Percentiles rank a stretch among this genome's conserved stretches.
phyloP scores from a whole-genome alignment of 352 stramenopile species.

The Phytophthora meadii region DNA sequence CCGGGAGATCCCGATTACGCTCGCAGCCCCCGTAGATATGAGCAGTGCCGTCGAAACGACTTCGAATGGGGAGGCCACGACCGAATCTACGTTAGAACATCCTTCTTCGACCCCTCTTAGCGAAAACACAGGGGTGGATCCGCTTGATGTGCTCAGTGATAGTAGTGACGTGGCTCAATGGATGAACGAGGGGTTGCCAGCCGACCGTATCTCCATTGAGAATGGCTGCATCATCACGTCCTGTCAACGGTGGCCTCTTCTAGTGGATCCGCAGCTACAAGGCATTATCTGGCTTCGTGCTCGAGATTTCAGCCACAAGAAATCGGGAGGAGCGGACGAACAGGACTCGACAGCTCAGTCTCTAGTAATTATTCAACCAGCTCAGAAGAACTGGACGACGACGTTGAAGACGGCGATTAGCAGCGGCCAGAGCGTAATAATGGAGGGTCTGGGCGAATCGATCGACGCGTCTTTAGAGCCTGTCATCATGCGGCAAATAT shows the following conservation, averaged over 20 bases:
- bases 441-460: constrained; percentile 90
- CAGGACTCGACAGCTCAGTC: constrained; percentile 19
- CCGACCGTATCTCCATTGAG: constrained; percentile 92
- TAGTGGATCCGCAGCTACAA: constrained; percentile 93
- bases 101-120: constrained; percentile 3
- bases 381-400: constrained; percentile 82
- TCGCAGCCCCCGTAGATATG: constrained; percentile 33
- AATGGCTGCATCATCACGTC: constrained; percentile 93
- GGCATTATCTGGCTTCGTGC: constrained; percentile 88
- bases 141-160: constrained; percentile 87
- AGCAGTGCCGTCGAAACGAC: background rate
- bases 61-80: background rate
- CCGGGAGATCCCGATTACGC: constrained; percentile 85
- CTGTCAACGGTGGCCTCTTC: constrained; percentile 87
- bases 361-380: constrained; percentile 76
- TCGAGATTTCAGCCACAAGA: constrained; percentile 51
- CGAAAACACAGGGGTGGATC: constrained; percentile 65
- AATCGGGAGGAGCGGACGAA: constrained; percentile 3
- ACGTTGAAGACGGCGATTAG: constrained; percentile 80
- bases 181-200: constrained; percentile 92
- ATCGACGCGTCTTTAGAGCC: constrained; percentile 91
- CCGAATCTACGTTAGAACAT: constrained; percentile 7
- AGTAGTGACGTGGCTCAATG: constrained; percentile 88
- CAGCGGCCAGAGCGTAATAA: constrained; percentile 81
- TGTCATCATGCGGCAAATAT: constrained; percentile 89